Evolutionary conservation across 306 rosid species (phyloP), one percentile per base, ranked within the genome.

Genomic region (Clitoria ternatea): DNA sequence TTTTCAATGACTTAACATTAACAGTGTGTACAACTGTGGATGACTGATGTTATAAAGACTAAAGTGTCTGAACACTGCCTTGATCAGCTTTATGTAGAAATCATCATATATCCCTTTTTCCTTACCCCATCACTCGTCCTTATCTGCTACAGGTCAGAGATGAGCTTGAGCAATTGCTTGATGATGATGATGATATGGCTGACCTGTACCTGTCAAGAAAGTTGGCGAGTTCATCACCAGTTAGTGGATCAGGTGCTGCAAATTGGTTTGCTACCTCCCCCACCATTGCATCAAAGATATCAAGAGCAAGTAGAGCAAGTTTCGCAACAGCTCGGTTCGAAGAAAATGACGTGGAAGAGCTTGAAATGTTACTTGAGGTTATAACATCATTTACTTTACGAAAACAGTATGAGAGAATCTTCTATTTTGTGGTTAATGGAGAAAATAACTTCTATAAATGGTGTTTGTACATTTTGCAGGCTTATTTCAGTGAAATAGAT

Each of bases 131-230:
- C 42, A 79, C 84, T 44, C 72, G 75, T 74, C 84, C 77, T n/a
- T 61, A 61, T 67, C 44, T 60, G 45, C 4, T 44, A n/a, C 61
- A 82, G 85, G 85, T 82, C 52, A 84, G 97, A 80, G 99, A 94
- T 56, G 99, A 89, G 66, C 97, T 91, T 40, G 99, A 91, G 61
- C 99, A 94, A 79, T 84, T 94, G 70, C 86, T 89, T 74, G 97
- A 91, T 54, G 99, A 94, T 45, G 99, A 94, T 0, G 99, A 91
- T 24, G 97, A 94, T 72, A 91, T 90, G 99, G 96, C 99, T 32
- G 99, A 91, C 67, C 95, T 94, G 27, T 94, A 94, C 86, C 81
- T 94, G 75, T 85, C 96, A 35, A 89, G 99, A 86, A 94, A 94
- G 83, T 68, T 87, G 70, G 83, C 79, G 3, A 82, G 87, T 44